Percentiles rank a stretch among this genome's conserved stretches.
phyloP scores from a whole-genome alignment of 257 asterid genomes.

The Ehretia macrophylla region DNA sequence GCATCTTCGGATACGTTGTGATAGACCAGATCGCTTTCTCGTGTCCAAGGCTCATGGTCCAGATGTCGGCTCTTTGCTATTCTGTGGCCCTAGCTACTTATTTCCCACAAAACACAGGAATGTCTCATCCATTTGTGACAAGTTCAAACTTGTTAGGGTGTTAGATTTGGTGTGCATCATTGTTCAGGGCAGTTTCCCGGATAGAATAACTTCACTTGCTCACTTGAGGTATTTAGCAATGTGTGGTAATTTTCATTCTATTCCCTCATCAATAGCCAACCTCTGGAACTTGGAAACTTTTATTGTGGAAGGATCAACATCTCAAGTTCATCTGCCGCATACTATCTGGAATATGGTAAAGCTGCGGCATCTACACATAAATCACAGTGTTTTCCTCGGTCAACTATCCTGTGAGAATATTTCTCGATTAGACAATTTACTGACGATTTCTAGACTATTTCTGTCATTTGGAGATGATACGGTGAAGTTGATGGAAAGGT shows the following conservation, averaged over 20 bases:
- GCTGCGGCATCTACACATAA: conserved; percentile 11
- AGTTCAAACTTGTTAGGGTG: neutral
- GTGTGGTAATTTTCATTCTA: neutral
- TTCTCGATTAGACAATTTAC: neutral
- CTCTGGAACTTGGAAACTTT: conserved; percentile 12
- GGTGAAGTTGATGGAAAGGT: neutral
- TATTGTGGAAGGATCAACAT: neutral
- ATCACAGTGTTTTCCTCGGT: neutral
- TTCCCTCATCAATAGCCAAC: conserved; percentile 4
- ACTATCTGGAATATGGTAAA: conserved; percentile 8
- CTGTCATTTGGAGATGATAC: conserved; percentile 1
- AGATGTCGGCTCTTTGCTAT: no score
- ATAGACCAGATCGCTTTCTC: no score
- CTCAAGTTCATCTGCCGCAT: conserved; percentile 1
- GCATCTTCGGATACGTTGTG: no score
- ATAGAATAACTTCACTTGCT: neutral
- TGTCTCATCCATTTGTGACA: neutral
- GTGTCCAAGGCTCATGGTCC: no score
- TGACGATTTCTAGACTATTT: conserved; percentile 3
- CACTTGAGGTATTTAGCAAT: conserved; percentile 12
- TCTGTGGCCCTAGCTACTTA: neutral
- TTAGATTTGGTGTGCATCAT: neutral
- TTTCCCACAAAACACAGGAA: neutral
- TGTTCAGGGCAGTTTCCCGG: neutral
- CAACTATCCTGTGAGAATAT: neutral